Base-by-base conservation (phyloP, 148 eudicot species). In the Chenopodium formosanum region DNA sequence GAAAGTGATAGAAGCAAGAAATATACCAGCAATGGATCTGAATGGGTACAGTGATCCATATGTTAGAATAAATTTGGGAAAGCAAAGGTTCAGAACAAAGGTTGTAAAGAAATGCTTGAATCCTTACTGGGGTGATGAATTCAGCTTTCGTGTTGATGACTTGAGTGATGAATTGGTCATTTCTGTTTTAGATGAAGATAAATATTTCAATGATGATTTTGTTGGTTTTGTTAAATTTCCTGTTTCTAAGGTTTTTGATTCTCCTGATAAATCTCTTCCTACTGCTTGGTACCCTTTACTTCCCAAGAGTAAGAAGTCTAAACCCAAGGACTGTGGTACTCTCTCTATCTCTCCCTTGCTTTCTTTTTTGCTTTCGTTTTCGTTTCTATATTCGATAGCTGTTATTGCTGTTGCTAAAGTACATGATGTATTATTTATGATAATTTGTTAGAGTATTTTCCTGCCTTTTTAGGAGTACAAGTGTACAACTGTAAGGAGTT, bases 21-120 rank as follows among this genome's bases (percentile, higher is more conserved):
- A 94, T 50, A 72, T 96, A 85, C 97, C 99, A 1, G 92, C 97
- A 76, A 90, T 90, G 91, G 99, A 96, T 92, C 90, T 89, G 48
- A 96, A 96, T 82, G 98, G 98, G 78, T 86, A 88, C 58, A 91
- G 97, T 82, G 99, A 96, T 90, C 98, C 99, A 19, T 96, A 96
- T 71, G 99, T 94, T 22, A 92, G 88, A 81, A 77, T 96, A 29
- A 91, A 94, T 82, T 62, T 96, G 40, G 99, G 99, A 19, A 91
- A 82, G 86, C 94, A 92, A 66, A 92, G 69, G 86, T 87, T 83
- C 63, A 88, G 86, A 81, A 92, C 91, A 0, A 96, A 91, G 85
- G 99, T 94, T 40, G 89, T 96, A 13, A 94, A 94, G 85, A 94
- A 96, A 80, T 91, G 92, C 79, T 89, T 96, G 69, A 89, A 89